Conservation (phyloP, 305 asterid species). For the Vinca major region DNA sequence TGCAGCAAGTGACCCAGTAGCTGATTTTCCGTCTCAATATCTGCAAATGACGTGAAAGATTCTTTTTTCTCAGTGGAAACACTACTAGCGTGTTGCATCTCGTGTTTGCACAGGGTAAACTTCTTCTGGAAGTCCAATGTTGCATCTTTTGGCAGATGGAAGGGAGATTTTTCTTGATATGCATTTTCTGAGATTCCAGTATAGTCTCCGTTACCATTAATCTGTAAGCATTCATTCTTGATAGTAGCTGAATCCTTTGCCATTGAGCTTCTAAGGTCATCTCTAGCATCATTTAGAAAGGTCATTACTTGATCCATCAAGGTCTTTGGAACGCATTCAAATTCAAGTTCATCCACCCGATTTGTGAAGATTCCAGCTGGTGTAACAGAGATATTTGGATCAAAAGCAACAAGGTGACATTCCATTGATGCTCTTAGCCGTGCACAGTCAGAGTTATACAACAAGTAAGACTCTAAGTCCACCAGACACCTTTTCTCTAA, state of each 20-base stretch:
- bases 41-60: slow-evolving; percentile 49
- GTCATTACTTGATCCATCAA: slow-evolving; percentile 75
- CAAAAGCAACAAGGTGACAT: slow-evolving; percentile 65
- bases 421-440: slow-evolving; percentile 88
- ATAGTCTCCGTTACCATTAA: slow-evolving; percentile 24
- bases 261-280: slow-evolving; percentile 81
- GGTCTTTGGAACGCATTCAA: slow-evolving; percentile 74
- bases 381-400: slow-evolving; percentile 56
- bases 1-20: slow-evolving; percentile 62
- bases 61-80: slow-evolving; percentile 29
- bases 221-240: slow-evolving; percentile 53
- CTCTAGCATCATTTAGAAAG: slow-evolving; percentile 74
- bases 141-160: slow-evolving; percentile 32
- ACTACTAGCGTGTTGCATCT: slow-evolving; percentile 34
- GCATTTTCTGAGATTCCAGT: slow-evolving; percentile 25
- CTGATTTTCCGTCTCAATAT: slow-evolving; percentile 66
- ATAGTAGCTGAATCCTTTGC: slow-evolving; percentile 77
- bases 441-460: slow-evolving; percentile 69
- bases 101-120: slow-evolving; percentile 55
- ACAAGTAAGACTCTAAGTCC: slow-evolving; percentile 64
- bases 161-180: slow-evolving; percentile 23
- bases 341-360: slow-evolving; percentile 72
- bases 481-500: slow-evolving; percentile 73
- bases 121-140: slow-evolving; percentile 70
- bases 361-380: slow-evolving; percentile 72